These are phyloP conservation scores for Nigrospora oryzae DNA, from an alignment of 2,329 filamentous ascomycete species.

Conservation along the genomic window DNA sequence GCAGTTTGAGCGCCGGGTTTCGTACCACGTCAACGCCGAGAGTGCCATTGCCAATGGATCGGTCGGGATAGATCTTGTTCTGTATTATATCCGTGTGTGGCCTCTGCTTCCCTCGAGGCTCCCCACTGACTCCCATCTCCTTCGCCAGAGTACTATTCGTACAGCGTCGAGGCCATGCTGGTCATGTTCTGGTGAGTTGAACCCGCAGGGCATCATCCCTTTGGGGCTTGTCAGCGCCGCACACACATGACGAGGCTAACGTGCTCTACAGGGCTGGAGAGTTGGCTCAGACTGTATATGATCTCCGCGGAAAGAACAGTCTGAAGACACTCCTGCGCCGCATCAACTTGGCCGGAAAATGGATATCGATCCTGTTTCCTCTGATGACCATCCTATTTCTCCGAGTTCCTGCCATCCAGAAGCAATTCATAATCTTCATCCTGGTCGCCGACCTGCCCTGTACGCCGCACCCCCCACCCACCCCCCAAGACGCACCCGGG, in stretches of 20 bases:
- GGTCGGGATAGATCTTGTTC: slow-evolving; percentile 11
- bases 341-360: slow-evolving; percentile 12
- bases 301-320: slow-evolving; percentile 5
- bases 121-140: background rate
- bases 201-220: no score
- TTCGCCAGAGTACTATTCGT: slow-evolving; percentile 13
- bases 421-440: slow-evolving; percentile 12
- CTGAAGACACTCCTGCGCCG: slow-evolving; percentile 7
- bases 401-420: slow-evolving; percentile 9
- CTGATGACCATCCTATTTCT: slow-evolving; percentile 14
- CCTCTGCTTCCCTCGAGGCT: background rate
- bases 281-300: slow-evolving; percentile 7
- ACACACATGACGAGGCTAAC: no score
- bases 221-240: no score
- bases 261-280: slow-evolving; percentile 4
- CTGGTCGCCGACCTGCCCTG: slow-evolving; percentile 15
- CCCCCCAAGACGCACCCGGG: background rate
- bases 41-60: slow-evolving; percentile 16
- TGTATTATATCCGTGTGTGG: slow-evolving; percentile 17
- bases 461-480: slow-evolving; percentile 5
- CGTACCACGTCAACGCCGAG: slow-evolving; percentile 11
- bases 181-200: slow-evolving; percentile 14
- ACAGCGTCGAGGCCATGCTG: slow-evolving; percentile 15
- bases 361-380: slow-evolving; percentile 12
- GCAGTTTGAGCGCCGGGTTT: slow-evolving; percentile 9